Base-by-base conservation (phyloP, 495 filamentous ascomycete species). In the Podospora pseudoanserina region DNA sequence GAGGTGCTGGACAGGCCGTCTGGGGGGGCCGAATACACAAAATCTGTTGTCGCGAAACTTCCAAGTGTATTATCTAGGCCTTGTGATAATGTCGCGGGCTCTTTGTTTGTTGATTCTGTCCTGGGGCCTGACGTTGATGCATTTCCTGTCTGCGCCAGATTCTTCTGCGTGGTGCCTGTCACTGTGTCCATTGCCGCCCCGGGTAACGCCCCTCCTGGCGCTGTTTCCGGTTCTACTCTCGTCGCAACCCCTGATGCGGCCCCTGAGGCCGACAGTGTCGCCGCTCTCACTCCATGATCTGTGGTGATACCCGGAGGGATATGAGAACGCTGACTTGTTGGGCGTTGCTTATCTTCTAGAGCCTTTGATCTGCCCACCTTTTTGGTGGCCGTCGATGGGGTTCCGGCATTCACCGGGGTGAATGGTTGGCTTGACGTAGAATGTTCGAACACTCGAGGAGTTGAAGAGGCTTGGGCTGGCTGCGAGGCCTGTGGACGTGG, bases 21-120 rank as follows among this genome's bases (percentile, higher is more conserved):
- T 19, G n/a, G n/a, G n/a, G 55, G 55, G 15, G 23, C 23, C 23
- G n/a, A 58, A 26, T 65, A 27, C 19, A 65, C 49, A 28, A 65
- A 49, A 9, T 15, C 54, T 27, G 57, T 65, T 16, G 39, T 65
- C 19, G n/a, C 54, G 7, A 58, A 32, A 49, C 23, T 57, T 65
- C 49, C 28, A 60, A 49, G 28, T 65, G 7, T n/a, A 1, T 4
- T 11, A 19, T 26, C 55, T 9, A 26, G 9, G n/a, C 55, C 55
- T 23, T 58, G 55, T 20, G 39, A 16, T 16, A 11, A 49, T 49
- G 39, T 49, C 2, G 15, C 39, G 13, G 39, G 39, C 15, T 49
- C 39, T 49, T 11, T 5, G 39, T 49, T 49, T 11, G 13, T 11
- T 16, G 15, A 13, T 13, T 49, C 39, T 49, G 9, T 49, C 15